Conservation (phyloP, 2,329 filamentous ascomycete genomes). For the Ascosphaera acerosa region DNA sequence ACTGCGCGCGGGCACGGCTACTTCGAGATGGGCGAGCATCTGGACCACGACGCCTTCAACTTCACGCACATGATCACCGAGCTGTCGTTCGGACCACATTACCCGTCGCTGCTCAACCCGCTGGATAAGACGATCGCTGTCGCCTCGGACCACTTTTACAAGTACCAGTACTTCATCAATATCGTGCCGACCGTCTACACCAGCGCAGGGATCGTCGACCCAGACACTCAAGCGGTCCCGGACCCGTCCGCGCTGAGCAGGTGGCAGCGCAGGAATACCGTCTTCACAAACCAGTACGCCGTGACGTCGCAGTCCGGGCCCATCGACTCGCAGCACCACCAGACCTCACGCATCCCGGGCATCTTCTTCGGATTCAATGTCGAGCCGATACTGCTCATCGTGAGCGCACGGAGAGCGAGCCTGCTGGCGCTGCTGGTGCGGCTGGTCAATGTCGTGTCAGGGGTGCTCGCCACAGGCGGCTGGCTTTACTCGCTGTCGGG, state of each 20-base stretch:
- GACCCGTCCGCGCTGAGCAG: slow-evolving; percentile 13
- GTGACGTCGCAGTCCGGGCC: slow-evolving; percentile 66
- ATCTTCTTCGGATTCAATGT: slow-evolving; percentile 99
- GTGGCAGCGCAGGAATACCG: slow-evolving; percentile 26
- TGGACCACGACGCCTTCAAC: slow-evolving; percentile 78
- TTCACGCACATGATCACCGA: slow-evolving; percentile 94
- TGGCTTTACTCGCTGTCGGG: slow-evolving; percentile 76
- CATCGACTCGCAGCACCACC: slow-evolving; percentile 6
- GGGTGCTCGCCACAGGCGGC: slow-evolving; percentile 76
- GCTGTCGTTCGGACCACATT: slow-evolving; percentile 90
- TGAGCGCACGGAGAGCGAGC: slow-evolving; percentile 56
- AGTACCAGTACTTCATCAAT: slow-evolving; percentile 93
- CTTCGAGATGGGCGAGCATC: slow-evolving; percentile 48
- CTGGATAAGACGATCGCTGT: slow-evolving; percentile 71
- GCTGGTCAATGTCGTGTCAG: slow-evolving; percentile 71
- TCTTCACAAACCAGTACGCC: slow-evolving; percentile 93
- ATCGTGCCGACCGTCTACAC: slow-evolving; percentile 88
- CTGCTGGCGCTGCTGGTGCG: slow-evolving; percentile 53
- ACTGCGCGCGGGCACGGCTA: slow-evolving; percentile 94
- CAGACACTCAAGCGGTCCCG: slow-evolving; percentile 15
- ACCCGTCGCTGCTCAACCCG: slow-evolving; percentile 77
- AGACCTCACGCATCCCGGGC: slow-evolving; percentile 58
- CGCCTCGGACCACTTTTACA: slow-evolving; percentile 60
- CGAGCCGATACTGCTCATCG: slow-evolving; percentile 70
- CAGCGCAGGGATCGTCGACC: slow-evolving; percentile 19